Evolutionary conservation across 768 basidiomycete species (phyloP).

Genomic region (Chalciporus chontae): DNA sequence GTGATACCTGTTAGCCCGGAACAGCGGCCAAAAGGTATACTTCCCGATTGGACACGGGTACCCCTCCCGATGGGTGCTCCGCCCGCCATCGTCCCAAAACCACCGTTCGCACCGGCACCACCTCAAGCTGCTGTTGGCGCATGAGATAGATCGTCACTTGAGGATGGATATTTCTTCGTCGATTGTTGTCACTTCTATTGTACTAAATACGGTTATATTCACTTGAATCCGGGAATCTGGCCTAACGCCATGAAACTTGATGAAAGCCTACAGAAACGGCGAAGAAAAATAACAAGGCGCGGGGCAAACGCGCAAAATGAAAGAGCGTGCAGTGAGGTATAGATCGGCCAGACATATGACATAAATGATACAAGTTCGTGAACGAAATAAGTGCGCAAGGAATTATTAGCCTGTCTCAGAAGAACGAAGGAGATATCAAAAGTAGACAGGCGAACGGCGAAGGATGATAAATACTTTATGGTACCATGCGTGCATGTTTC

Average conservation of each 20-base stretch:
- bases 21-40: conserved; percentile 38
- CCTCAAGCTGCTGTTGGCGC: conserved; percentile 34
- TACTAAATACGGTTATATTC: conserved; percentile 1
- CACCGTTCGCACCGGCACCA: conserved; percentile 4
- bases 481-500: not conserved
- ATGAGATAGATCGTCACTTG: conserved; percentile 15
- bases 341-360: not conserved
- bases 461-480: not conserved
- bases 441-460: conserved; percentile 2
- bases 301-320: not conserved
- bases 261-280: conserved; percentile 4
- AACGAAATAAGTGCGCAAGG: not conserved
- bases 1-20: conserved; percentile 17
- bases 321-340: not conserved
- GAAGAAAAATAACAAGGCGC: not conserved
- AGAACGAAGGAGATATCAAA: conserved; percentile 6
- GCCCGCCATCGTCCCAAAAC: conserved; percentile 35
- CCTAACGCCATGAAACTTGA: conserved; percentile 6
- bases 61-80: conserved; percentile 65
- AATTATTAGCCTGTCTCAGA: conserved; percentile 4
- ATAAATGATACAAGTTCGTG: not conserved
- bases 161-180: not conserved
- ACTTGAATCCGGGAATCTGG: conserved; percentile 9
- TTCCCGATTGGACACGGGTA: conserved; percentile 82
- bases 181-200: conserved; percentile 8